A percentile compares a stretch with the other conserved stretches of the same genome.
Conservation (phyloP, 306 rosid genomes). For the Arachis stenosperma region DNA sequence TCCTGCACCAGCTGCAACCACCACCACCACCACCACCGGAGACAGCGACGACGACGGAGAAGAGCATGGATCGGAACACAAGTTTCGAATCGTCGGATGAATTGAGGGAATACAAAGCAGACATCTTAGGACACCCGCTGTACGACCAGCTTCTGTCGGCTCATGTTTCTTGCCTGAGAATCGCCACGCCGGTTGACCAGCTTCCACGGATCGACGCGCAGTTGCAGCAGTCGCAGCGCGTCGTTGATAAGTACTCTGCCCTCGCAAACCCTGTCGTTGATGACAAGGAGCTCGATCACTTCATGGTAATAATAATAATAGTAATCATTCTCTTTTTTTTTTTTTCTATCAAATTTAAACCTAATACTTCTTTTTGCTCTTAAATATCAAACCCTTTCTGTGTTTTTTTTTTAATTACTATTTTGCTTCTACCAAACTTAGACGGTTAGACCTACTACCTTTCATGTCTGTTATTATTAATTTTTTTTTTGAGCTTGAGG, state of each 20-base stretch:
- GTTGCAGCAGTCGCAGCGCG: constrained; percentile 75
- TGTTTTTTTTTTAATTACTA: background rate
- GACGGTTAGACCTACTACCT: background rate
- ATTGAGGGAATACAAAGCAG: constrained; percentile 60
- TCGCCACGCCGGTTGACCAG: constrained; percentile 96
- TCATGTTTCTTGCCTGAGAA: constrained; percentile 85
- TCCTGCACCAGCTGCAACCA: constrained; percentile 46
- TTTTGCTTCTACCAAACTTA: background rate
- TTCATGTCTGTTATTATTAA: background rate
- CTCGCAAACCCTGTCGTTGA: constrained; percentile 46
- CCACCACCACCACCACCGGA: background rate
- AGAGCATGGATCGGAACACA: constrained; percentile 44
- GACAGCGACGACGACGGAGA: constrained; percentile 19
- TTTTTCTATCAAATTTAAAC: background rate
- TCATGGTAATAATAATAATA: constrained; percentile 53
- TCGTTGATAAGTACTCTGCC: constrained; percentile 65
- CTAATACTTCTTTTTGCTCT: background rate
- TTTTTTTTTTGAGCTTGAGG: background rate
- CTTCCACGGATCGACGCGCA: constrained; percentile 82
- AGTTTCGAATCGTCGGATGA: constrained; percentile 40
- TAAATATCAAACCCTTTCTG: constrained; percentile 11
- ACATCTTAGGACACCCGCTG: constrained; percentile 78
- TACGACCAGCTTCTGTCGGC: constrained; percentile 87
- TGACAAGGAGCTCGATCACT: constrained; percentile 79
- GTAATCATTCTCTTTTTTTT: background rate